A percentile compares a stretch with the other conserved stretches of the same genome.
phyloP scores from a whole-genome alignment of 1,139 yeast genomes.

The Blastobotrys aristatus region DNA sequence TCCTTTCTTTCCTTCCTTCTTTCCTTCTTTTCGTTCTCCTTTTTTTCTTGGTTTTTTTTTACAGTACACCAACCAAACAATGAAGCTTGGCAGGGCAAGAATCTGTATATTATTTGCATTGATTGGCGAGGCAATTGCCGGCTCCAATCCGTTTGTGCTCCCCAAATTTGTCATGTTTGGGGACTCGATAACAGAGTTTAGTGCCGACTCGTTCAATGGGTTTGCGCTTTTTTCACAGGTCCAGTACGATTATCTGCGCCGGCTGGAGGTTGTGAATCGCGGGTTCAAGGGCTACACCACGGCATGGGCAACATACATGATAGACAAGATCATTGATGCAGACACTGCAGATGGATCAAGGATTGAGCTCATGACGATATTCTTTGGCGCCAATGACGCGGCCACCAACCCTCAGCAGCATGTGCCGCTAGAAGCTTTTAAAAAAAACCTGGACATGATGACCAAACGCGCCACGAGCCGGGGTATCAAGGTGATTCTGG shows the following conservation, averaged over 20 bases:
- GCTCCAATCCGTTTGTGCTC: constrained; percentile 18
- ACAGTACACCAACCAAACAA: background rate
- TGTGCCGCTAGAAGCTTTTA: constrained; percentile 48
- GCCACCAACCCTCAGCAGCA: constrained; percentile 44
- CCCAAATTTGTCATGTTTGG: constrained; percentile 53
- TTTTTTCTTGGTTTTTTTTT: background rate
- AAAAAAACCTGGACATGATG: constrained; percentile 43
- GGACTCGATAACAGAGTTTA: constrained; percentile 56
- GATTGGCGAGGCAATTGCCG: background rate
- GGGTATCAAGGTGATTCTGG: constrained; percentile 46
- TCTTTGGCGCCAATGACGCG: constrained; percentile 75
- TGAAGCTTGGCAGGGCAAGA: background rate
- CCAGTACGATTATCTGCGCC: constrained; percentile 43
- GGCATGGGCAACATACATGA: constrained; percentile 38
- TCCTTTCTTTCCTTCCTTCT: background rate
- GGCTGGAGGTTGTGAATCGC: constrained; percentile 50
- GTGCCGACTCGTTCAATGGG: constrained; percentile 36
- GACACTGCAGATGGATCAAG: constrained; percentile 14
- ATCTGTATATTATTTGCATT: background rate
- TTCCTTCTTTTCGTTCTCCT: background rate
- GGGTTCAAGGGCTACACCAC: constrained; percentile 61
- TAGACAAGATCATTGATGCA: constrained; percentile 16
- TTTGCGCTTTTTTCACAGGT: constrained; percentile 46
- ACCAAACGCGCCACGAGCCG: constrained; percentile 38
- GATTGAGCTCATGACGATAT: constrained; percentile 36